Evolutionary conservation across 208 protist genomes (phyloP).

Genomic region (Trypanosomatidae sp.): DNA sequence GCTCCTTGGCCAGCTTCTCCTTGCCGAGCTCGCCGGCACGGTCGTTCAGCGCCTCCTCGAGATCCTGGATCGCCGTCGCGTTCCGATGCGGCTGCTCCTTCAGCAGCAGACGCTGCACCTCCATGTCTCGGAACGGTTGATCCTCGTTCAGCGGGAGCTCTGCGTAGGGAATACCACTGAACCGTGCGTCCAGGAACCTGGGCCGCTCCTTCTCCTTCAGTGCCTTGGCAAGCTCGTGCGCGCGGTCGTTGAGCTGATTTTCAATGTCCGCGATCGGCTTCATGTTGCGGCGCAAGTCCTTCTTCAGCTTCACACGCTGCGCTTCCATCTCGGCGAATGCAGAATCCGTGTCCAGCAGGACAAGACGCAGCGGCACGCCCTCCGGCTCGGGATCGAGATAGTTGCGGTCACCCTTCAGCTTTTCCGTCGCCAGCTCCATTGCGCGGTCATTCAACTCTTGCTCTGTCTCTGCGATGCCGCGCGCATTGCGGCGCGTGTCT

Average conservation of each 20-base stretch:
- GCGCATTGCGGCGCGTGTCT: constrained; percentile 56
- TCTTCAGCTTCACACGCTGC: constrained; percentile 55
- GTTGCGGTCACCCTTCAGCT: constrained; percentile 49
- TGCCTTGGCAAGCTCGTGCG: constrained; percentile 48
- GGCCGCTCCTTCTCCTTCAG: constrained; percentile 59
- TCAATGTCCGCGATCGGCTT: constrained; percentile 56
- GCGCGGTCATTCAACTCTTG: constrained; percentile 59
- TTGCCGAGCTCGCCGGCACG: constrained; percentile 62
- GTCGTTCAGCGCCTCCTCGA: constrained; percentile 73
- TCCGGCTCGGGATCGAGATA: constrained; percentile 67
- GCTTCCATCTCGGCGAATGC: constrained; percentile 52
- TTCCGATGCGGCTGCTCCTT: constrained; percentile 48
- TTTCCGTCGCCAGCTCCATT: constrained; percentile 51
- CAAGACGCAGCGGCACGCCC: constrained; percentile 55
- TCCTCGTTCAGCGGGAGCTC: constrained; percentile 61
- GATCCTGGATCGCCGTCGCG: constrained; percentile 47
- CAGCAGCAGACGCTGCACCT: constrained; percentile 54
- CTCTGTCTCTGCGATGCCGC: constrained; percentile 55
- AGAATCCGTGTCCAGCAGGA: constrained; percentile 51
- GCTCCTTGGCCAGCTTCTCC: constrained; percentile 54
- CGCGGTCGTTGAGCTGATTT: constrained; percentile 55
- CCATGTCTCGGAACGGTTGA: constrained; percentile 59
- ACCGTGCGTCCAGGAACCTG: constrained; percentile 56
- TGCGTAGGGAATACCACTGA: constrained; percentile 48
- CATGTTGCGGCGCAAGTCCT: constrained; percentile 46